phyloP scores from a whole-genome alignment of 768 basidiomycete species.

The Lyophyllum atratum region DNA sequence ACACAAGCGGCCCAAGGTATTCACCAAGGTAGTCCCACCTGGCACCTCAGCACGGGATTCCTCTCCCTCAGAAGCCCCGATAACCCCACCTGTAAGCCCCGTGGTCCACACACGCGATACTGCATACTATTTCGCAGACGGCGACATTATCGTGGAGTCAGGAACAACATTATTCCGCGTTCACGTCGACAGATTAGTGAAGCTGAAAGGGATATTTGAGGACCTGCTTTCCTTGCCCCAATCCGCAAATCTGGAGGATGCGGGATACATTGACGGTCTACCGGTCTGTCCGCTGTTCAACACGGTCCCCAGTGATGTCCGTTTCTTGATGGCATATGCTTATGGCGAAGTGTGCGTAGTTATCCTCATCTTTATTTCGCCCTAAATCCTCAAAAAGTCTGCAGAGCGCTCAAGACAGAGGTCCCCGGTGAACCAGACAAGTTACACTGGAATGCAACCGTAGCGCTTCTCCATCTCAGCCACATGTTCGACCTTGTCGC shows the following conservation, averaged over 20 bases:
- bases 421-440: neutral
- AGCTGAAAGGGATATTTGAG: constrained; percentile 18
- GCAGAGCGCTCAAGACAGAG: neutral
- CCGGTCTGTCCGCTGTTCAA: constrained; percentile 13
- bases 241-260: constrained; percentile 6
- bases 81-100: neutral
- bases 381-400: neutral
- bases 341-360: constrained; percentile 15
- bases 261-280: constrained; percentile 13
- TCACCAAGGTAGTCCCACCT: neutral
- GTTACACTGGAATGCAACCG: constrained; percentile 8
- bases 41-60: neutral
- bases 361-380: neutral
- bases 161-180: constrained; percentile 22
- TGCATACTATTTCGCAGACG: constrained; percentile 22
- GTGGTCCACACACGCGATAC: constrained; percentile 11
- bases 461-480: constrained; percentile 10
- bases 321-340: constrained; percentile 12
- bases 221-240: constrained; percentile 18
- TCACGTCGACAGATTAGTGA: constrained; percentile 13
- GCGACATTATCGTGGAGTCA: constrained; percentile 22
- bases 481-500: constrained; percentile 9
- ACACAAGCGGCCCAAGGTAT: neutral
- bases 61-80: neutral
- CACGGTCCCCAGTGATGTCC: constrained; percentile 13